Percentiles rank a stretch among this genome's conserved stretches.
Evolutionary conservation across 176 grass and related monocot species (phyloP).

Genomic region (Cocos nucifera): DNA sequence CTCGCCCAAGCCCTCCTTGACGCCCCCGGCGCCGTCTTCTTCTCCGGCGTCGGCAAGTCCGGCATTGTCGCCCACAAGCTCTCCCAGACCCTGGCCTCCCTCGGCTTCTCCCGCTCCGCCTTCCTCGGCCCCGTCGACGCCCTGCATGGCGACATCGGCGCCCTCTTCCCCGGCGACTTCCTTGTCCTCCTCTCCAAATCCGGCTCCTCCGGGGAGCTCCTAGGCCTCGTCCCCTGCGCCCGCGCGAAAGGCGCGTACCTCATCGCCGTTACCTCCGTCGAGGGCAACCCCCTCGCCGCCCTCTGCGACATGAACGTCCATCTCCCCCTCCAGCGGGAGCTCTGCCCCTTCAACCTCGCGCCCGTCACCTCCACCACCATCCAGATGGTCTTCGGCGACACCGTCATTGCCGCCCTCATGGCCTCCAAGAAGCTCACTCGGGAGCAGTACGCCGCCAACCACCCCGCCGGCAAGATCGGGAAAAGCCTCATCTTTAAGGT

Average conservation of each 20-base stretch:
- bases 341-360: slow-evolving; percentile 86
- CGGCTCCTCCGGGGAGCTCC: slow-evolving; percentile 84
- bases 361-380: slow-evolving; percentile 77
- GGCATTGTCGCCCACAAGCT: slow-evolving; percentile 74
- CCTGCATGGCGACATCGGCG: slow-evolving; percentile 88
- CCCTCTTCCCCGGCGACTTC: slow-evolving; percentile 61
- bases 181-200: slow-evolving; percentile 91
- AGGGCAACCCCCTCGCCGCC: slow-evolving; percentile 47
- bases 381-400: slow-evolving; percentile 93
- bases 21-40: slow-evolving; percentile 75
- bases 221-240: slow-evolving; percentile 66
- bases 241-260: slow-evolving; percentile 68
- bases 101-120: slow-evolving; percentile 58
- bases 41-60: slow-evolving; percentile 89
- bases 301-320: slow-evolving; percentile 82
- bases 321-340: slow-evolving; percentile 83
- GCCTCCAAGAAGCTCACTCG: slow-evolving; percentile 41
- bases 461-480: slow-evolving; percentile 92
- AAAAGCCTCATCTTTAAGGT: slow-evolving; percentile 99
- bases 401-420: slow-evolving; percentile 78
- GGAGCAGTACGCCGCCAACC: slow-evolving; percentile 80
- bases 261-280: slow-evolving; percentile 70
- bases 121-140: slow-evolving; percentile 84
- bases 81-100: slow-evolving; percentile 77
- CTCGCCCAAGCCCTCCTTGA: slow-evolving; percentile 64